phyloP scores from a whole-genome alignment of 495 filamentous ascomycete species.

The Neurospora sp. region DNA sequence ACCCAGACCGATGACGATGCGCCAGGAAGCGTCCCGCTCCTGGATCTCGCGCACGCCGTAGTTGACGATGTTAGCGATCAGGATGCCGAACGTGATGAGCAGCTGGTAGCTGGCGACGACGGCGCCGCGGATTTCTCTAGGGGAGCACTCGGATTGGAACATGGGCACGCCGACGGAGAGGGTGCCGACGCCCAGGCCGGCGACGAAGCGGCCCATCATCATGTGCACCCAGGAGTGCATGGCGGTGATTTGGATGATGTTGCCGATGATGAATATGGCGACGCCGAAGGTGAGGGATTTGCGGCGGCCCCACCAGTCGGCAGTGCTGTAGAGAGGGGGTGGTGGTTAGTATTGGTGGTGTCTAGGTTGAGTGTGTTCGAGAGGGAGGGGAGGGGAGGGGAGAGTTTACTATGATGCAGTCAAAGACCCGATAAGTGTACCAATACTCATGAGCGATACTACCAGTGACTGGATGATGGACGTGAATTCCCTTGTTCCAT shows the following conservation, averaged over 20 bases:
- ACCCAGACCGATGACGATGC: constrained; percentile 62
- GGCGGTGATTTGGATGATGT: constrained; percentile 50
- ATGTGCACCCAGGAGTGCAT: constrained; percentile 35
- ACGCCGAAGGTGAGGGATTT: constrained; percentile 28
- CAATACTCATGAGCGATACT: constrained; percentile 38
- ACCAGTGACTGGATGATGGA: constrained; percentile 31
- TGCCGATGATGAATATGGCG: constrained; percentile 29
- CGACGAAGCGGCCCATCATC: constrained; percentile 43
- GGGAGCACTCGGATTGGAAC: constrained; percentile 45
- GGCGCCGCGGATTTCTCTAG: constrained; percentile 53
- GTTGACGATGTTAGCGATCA: constrained; percentile 64
- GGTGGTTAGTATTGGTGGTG: background rate
- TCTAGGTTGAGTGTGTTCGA: background rate
- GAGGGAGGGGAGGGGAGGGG: background rate
- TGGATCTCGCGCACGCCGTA: constrained; percentile 38
- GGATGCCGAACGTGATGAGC: constrained; percentile 69
- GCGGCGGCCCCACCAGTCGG: constrained; percentile 31
- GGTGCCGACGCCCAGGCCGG: constrained; percentile 56
- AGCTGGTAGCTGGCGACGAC: constrained; percentile 58
- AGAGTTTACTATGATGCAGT: constrained; percentile 21
- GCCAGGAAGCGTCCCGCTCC: constrained; percentile 46
- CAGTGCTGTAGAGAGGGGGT: constrained; percentile 9
- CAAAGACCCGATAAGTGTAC: constrained; percentile 30
- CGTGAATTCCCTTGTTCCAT: constrained; percentile 19
- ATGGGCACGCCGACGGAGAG: constrained; percentile 54